Percentiles rank a stretch among this genome's conserved stretches.
These are phyloP conservation scores for Neobulgaria alba DNA, from an alignment of 2,329 filamentous ascomycete species.

Conservation along the genomic window DNA sequence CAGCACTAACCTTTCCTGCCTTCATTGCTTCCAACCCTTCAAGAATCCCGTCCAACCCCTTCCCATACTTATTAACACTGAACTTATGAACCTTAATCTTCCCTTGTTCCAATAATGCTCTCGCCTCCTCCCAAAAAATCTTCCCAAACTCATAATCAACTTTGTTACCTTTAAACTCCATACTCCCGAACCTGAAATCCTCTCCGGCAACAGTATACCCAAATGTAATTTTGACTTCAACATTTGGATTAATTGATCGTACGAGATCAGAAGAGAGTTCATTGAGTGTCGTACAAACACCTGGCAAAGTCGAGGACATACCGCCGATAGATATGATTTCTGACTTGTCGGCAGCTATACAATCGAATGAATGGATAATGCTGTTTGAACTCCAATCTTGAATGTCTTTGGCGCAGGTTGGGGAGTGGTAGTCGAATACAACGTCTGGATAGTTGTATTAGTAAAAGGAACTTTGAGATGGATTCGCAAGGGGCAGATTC, in stretches of 20 bases:
- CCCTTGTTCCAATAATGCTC: slow-evolving; percentile 30
- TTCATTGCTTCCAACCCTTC: slow-evolving; percentile 23
- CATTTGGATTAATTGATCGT: slow-evolving; percentile 33
- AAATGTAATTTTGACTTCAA: slow-evolving; percentile 26
- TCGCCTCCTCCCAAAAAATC: slow-evolving; percentile 31
- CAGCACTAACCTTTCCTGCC: slow-evolving; percentile 31
- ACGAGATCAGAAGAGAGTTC: slow-evolving; percentile 30
- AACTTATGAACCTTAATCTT: slow-evolving; percentile 31
- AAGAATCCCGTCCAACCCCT: slow-evolving; percentile 25
- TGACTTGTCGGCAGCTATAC: slow-evolving; percentile 34
- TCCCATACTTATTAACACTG: slow-evolving; percentile 22
- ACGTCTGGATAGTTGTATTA: slow-evolving; percentile 3
- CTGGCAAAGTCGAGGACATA: slow-evolving; percentile 31
- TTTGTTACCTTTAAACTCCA: slow-evolving; percentile 13
- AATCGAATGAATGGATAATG: slow-evolving; percentile 40
- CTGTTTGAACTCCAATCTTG: slow-evolving; percentile 35
- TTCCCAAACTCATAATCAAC: slow-evolving; percentile 31
- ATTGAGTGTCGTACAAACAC: slow-evolving; percentile 35
- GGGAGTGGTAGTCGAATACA: slow-evolving; percentile 42
- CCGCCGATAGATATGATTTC: slow-evolving; percentile 32
- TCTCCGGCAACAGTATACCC: slow-evolving; percentile 36
- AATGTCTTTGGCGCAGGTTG: slow-evolving; percentile 38
- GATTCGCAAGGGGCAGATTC: neutral
- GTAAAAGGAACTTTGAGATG: neutral
- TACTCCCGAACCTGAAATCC: slow-evolving; percentile 22